These are phyloP conservation scores for Herpetospermum pedunculosum DNA, from an alignment of 306 rosid species.

Conservation along the genomic window DNA sequence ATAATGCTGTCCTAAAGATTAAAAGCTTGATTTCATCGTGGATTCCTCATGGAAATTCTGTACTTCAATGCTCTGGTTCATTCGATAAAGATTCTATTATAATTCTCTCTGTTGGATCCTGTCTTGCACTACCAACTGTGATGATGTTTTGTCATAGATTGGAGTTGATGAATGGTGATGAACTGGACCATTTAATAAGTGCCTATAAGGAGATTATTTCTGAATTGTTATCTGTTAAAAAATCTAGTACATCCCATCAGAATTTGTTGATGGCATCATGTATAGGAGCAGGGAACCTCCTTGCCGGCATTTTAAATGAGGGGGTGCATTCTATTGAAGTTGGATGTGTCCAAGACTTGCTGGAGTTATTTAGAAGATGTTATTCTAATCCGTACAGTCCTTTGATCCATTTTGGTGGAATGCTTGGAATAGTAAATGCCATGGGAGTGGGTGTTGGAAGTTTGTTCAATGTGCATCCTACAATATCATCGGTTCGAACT, in stretches of 20 bases:
- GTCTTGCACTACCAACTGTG: slow-evolving; percentile 71
- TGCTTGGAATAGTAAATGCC: slow-evolving; percentile 79
- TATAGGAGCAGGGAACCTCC: slow-evolving; percentile 70
- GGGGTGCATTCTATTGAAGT: slow-evolving; percentile 57
- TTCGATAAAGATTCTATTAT: slow-evolving; percentile 23
- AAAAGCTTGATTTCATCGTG: slow-evolving; percentile 61
- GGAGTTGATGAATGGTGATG: slow-evolving; percentile 58
- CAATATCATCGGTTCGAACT: slow-evolving; percentile 20
- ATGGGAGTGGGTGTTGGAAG: slow-evolving; percentile 73
- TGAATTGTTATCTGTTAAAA: slow-evolving; percentile 48
- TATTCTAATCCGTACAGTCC: slow-evolving; percentile 59
- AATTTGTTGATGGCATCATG: slow-evolving; percentile 84
- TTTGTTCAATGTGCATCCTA: slow-evolving; percentile 39
- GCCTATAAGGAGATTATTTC: slow-evolving; percentile 62
- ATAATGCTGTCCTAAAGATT: slow-evolving; percentile 59
- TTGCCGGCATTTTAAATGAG: slow-evolving; percentile 50
- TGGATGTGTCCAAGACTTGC: slow-evolving; percentile 44
- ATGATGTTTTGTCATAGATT: slow-evolving; percentile 67
- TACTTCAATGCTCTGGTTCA: slow-evolving; percentile 23
- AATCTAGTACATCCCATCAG: slow-evolving; percentile 41
- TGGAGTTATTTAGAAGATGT: slow-evolving; percentile 69
- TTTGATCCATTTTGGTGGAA: slow-evolving; percentile 73
- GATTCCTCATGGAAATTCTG: slow-evolving; percentile 48
- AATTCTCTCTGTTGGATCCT: slow-evolving; percentile 72
- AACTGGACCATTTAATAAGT: slow-evolving; percentile 39